Conservation (phyloP, 2,329 filamentous ascomycete species). For the Aaosphaeria pasadenensis region DNA sequence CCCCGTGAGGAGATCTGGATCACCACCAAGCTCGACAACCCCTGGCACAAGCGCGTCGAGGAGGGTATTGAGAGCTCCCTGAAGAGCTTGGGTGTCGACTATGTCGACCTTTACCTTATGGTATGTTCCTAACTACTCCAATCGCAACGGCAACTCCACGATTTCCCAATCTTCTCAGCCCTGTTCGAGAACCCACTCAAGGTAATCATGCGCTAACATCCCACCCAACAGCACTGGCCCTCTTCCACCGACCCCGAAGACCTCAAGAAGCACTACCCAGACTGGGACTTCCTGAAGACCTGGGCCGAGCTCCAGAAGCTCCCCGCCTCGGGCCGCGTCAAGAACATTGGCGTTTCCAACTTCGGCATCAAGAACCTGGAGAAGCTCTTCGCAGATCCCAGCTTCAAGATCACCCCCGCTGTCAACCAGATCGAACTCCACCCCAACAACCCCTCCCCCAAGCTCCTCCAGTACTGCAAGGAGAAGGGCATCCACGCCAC, state of each 20-base stretch:
- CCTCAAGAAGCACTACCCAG: slow-evolving; percentile 64
- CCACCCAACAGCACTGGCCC: slow-evolving; percentile 54
- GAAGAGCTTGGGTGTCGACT: slow-evolving; percentile 61
- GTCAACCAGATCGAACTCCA: slow-evolving; percentile 84
- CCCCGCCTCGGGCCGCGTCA: slow-evolving; percentile 65
- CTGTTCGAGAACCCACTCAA: not conserved
- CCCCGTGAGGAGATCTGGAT: slow-evolving; percentile 68
- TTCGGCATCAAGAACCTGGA: slow-evolving; percentile 79
- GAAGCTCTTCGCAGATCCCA: slow-evolving; percentile 64
- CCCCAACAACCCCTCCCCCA: slow-evolving; percentile 75
- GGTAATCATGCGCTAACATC: not conserved
- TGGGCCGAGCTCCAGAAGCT: slow-evolving; percentile 72
- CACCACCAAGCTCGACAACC: slow-evolving; percentile 81
- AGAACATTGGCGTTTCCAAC: slow-evolving; percentile 80
- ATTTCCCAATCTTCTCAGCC: not conserved
- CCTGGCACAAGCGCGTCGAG: slow-evolving; percentile 63
- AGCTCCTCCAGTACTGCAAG: slow-evolving; percentile 70
- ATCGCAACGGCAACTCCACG: not conserved
- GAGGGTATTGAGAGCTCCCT: slow-evolving; percentile 60
- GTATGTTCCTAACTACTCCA: slow-evolving; percentile 11
- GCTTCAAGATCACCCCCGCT: slow-evolving; percentile 61
- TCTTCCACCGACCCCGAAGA: slow-evolving; percentile 61
- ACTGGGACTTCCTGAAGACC: slow-evolving; percentile 82
- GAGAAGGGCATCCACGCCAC: slow-evolving; percentile 73
- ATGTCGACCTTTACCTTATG: slow-evolving; percentile 69